phyloP scores from a whole-genome alignment of 2,329 filamentous ascomycete genomes.

The Aspergillus calidoustus region DNA sequence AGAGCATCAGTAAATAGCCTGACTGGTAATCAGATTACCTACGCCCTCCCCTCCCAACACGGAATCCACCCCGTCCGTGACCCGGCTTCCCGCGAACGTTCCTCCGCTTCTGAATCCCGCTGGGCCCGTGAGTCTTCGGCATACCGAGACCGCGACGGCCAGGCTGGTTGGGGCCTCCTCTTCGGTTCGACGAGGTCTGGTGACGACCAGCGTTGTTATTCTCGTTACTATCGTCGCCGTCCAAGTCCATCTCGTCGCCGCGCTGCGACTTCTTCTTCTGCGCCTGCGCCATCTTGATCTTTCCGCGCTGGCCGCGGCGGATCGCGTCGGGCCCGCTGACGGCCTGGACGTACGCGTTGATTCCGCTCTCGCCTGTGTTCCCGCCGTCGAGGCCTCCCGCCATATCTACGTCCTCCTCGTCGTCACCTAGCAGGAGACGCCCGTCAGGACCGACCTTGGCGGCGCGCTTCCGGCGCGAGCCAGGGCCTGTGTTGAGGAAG shows the following conservation, averaged over 20 bases:
- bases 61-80: constrained; percentile 22
- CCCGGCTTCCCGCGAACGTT: constrained; percentile 19
- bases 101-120: constrained; percentile 31
- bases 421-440: constrained; percentile 47
- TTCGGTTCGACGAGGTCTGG: constrained; percentile 12
- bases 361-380: constrained; percentile 38
- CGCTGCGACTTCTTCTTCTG: constrained; percentile 41
- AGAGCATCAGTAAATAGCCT: background rate
- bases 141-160: constrained; percentile 33
- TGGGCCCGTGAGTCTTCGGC: constrained; percentile 34
- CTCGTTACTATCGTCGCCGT: constrained; percentile 28
- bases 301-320: constrained; percentile 62
- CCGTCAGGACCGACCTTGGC: constrained; percentile 51
- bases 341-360: constrained; percentile 66
- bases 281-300: constrained; percentile 62
- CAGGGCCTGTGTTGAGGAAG: constrained; percentile 46
- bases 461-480: constrained; percentile 45
- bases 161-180: constrained; percentile 15
- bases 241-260: constrained; percentile 50
- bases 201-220: constrained; percentile 15
- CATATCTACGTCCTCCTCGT: constrained; percentile 43
- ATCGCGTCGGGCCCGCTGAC: constrained; percentile 64
- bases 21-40: constrained; percentile 4
- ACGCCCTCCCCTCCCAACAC: constrained; percentile 16
- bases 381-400: constrained; percentile 51